Conservation (phyloP, 2,329 filamentous ascomycete species). For the Whalleya microplaca region DNA sequence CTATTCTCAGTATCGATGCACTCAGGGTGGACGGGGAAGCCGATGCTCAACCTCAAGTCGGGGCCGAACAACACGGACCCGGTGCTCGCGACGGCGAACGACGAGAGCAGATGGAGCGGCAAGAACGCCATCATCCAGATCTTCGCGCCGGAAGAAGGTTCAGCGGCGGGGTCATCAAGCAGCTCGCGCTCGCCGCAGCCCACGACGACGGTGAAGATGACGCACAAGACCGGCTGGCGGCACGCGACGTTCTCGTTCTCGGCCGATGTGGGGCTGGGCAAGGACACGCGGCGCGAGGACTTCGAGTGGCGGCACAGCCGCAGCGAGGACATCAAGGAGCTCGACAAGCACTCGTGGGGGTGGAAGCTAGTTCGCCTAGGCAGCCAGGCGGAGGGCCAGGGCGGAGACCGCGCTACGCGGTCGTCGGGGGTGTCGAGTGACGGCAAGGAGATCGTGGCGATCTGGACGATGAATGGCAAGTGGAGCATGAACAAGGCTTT, state of each 20-base stretch:
- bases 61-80: constrained; percentile 19
- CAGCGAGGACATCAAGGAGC: constrained; percentile 23
- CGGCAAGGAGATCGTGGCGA: constrained; percentile 30
- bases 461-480: constrained; percentile 19
- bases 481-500: constrained; percentile 26
- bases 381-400: constrained; percentile 4
- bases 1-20: constrained; percentile 26
- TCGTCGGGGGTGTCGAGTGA: constrained; percentile 21
- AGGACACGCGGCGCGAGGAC: constrained; percentile 21
- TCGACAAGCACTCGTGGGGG: constrained; percentile 18
- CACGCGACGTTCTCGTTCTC: constrained; percentile 14
- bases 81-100: constrained; percentile 26
- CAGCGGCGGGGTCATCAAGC: background rate
- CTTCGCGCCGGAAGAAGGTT: constrained; percentile 2
- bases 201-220: background rate
- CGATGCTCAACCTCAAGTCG: constrained; percentile 22
- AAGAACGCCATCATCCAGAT: constrained; percentile 12
- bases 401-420: constrained; percentile 8
- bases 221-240: constrained; percentile 2
- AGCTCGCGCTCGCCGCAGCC: too few relatives aligned
- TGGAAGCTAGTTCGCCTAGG: constrained; percentile 26
- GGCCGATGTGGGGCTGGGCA: constrained; percentile 21
- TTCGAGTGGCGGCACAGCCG: constrained; percentile 34
- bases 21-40: constrained; percentile 21
- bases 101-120: constrained; percentile 8